Evolutionary conservation across 495 filamentous ascomycete species (phyloP).

Genomic region (Bacidia gigantensis): DNA sequence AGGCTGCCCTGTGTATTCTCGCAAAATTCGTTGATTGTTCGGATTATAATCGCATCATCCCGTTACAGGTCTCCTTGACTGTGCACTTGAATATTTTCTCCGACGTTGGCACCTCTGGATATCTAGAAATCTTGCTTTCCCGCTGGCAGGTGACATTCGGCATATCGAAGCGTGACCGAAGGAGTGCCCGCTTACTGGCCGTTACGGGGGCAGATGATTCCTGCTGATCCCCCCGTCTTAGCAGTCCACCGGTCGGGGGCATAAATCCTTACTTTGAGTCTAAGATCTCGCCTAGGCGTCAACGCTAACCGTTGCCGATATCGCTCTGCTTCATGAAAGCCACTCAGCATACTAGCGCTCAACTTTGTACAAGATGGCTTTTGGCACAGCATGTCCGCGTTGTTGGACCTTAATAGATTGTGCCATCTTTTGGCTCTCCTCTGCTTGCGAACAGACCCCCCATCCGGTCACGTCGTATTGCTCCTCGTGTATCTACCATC

Average conservation of each 20-base stretch:
- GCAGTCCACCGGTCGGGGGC: conserved; percentile 8
- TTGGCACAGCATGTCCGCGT: not conserved
- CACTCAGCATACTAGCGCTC: conserved; percentile 7
- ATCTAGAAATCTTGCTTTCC: not conserved
- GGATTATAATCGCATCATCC: not conserved
- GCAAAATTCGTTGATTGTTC: not conserved
- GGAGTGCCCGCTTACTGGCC: conserved; percentile 8
- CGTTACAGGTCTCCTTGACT: not conserved
- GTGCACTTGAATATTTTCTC: not conserved
- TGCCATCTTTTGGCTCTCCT: not conserved
- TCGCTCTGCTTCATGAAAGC: conserved; percentile 11
- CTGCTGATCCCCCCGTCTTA: conserved; percentile 14
- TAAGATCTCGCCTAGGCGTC: conserved; percentile 5
- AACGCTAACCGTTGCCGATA: conserved; percentile 11
- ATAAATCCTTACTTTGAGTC: conserved; percentile 8
- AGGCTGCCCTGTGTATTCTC: not conserved
- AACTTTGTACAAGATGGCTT: not conserved
- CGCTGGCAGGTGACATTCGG: conserved; percentile 5
- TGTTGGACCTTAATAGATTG: not conserved
- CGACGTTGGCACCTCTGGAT: not conserved
- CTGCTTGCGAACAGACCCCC: not conserved
- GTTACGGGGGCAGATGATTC: conserved; percentile 16
- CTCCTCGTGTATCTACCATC: not conserved
- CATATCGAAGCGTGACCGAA: conserved; percentile 4
- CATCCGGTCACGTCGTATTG: not conserved